These are phyloP conservation scores for Elaeis guineensis DNA, from an alignment of 176 grass and related monocot species.

Conservation along the genomic window DNA sequence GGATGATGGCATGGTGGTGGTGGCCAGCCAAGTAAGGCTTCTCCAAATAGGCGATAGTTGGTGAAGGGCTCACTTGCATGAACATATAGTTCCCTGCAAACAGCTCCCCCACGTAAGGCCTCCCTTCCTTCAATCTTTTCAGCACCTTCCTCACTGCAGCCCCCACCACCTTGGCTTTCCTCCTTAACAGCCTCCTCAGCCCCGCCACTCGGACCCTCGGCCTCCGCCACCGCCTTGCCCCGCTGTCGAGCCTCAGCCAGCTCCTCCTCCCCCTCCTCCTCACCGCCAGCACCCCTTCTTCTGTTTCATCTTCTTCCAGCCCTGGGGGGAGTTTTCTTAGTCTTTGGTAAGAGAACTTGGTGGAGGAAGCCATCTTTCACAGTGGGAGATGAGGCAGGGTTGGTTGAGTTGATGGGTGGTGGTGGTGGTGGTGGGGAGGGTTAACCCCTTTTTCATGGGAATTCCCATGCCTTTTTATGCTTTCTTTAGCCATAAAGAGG, in stretches of 20 bases:
- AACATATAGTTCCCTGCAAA: constrained; percentile 99
- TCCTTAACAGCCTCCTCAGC: constrained; percentile 32
- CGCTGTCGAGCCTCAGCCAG: neutral
- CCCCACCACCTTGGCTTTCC: constrained; percentile 39
- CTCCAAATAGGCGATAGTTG: constrained; percentile 9
- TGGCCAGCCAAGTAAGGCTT: constrained; percentile 16
- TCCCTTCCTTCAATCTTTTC: constrained; percentile 54
- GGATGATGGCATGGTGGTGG: neutral
- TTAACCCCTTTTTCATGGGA: too few species aligned
- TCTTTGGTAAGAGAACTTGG: constrained; percentile 30
- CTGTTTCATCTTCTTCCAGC: constrained; percentile 10
- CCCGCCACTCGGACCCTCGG: constrained; percentile 47
- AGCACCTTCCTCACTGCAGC: constrained; percentile 47
- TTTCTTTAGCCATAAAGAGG: neutral
- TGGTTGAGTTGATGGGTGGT: neutral
- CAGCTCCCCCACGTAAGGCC: constrained; percentile 55
- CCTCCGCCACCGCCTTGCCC: constrained; percentile 19
- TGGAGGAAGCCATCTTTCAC: neutral
- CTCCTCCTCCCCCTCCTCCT: constrained; percentile 3
- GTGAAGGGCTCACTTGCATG: constrained; percentile 79
- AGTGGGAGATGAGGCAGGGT: neutral
- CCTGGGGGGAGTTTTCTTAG: constrained; percentile 13
- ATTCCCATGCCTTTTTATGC: neutral
- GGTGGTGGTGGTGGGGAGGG: too few species aligned
- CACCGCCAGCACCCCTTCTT: neutral